phyloP scores from a whole-genome alignment of 2,329 filamentous ascomycete genomes.

The Diaporthe citriasiana region DNA sequence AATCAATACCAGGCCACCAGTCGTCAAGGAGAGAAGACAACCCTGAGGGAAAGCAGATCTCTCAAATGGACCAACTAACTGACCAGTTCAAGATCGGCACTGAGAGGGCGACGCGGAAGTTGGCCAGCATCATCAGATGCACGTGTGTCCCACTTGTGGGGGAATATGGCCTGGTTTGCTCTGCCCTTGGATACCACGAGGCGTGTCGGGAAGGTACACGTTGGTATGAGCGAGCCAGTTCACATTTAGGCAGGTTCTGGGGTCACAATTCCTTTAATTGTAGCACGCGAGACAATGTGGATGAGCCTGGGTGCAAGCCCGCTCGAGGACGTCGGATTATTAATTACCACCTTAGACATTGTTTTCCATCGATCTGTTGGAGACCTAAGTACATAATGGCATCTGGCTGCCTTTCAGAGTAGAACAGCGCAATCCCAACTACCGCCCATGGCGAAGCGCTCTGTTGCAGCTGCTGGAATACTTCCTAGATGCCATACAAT shows the following conservation, averaged over 20 bases:
- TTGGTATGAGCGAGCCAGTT: background rate
- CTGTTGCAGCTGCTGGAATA: slow-evolving; percentile 27
- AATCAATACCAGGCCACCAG: too few relatives aligned
- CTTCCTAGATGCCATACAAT: slow-evolving; percentile 38
- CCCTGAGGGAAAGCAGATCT: background rate
- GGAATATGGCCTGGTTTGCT: too few relatives aligned
- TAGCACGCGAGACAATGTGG: background rate
- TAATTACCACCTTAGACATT: slow-evolving; percentile 39
- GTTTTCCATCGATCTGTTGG: slow-evolving; percentile 34
- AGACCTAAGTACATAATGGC: slow-evolving; percentile 38
- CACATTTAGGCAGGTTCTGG: too few relatives aligned
- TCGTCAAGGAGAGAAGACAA: background rate
- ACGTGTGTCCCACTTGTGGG: background rate
- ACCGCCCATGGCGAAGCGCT: slow-evolving; percentile 18
- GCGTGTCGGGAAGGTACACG: too few relatives aligned
- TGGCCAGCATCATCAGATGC: background rate
- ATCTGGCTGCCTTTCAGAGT: slow-evolving; percentile 33
- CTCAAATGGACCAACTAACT: background rate
- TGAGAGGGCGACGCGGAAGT: background rate
- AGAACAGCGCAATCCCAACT: slow-evolving; percentile 8
- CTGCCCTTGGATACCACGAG: background rate
- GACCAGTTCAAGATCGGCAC: background rate
- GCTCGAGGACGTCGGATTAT: slow-evolving; percentile 31
- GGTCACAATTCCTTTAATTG: background rate
- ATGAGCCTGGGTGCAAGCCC: background rate